Base-by-base conservation (phyloP, 2,329 filamentous ascomycete genomes). In the Dactylonectria macrodidyma region DNA sequence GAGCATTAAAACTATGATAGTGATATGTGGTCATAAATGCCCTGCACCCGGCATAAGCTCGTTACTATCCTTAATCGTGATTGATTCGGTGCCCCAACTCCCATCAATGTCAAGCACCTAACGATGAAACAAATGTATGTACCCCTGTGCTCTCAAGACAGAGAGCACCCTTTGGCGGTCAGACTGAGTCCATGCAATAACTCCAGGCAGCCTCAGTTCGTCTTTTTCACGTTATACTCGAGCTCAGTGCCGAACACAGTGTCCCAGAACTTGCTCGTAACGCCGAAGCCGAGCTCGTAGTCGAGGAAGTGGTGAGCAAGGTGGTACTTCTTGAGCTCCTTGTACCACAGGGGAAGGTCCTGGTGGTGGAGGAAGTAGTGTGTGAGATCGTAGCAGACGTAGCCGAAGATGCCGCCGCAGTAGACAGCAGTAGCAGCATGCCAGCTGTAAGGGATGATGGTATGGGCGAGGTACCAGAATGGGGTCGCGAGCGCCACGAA, bases 361-460 rank as follows among this genome's bases (percentile, higher is more conserved):
- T 93, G 90, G 84, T 99, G 96, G 81, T 99, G 96, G 46, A 99
- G 88, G 88, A 99, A 99, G 87, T 98, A 99, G 82, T 99, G 96
- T 2, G 96, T 99, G 85, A 98, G 78, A 81, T 99, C 96, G 84
- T 99, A 99, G 86, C 93, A 95, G 70, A 98, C 88, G 80, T 99
- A 99, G 65, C 96, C 96, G 76, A 97, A 97, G 71, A 99, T 91
- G 69, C 95, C 96, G 57, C 96, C 96, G 76, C 91, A 95, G 85
- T 88, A 99, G 4, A 94, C 92, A 24, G 91, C 89, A 0, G 91
- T 89, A 5, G 91, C 96, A 10, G 92, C 89, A 81, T 93, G 88
- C 95, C 95, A 98, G 81, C 95, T 89, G 83, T 91, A 95, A 80
- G 84, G 92, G 81, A 99, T 94, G 62, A 98, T 78, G 2, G 86